Evolutionary conservation across 2,329 filamentous ascomycete species (phyloP).

Genomic region (Periconia digitata): DNA sequence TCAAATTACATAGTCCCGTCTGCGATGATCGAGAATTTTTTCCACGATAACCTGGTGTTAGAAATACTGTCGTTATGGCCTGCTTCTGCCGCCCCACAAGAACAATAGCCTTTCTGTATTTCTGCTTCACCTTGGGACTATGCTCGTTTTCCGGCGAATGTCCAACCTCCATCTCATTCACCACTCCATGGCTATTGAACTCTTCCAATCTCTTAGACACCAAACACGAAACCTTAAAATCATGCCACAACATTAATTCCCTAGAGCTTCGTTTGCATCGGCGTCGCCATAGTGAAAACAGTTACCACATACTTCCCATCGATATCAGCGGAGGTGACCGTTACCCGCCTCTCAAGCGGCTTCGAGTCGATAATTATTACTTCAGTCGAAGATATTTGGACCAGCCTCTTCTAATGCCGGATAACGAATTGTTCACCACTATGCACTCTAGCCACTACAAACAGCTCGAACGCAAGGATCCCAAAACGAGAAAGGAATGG

Average conservation of each 20-base stretch:
- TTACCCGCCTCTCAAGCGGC: neutral
- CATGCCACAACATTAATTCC: neutral
- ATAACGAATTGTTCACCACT: neutral
- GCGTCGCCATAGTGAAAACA: neutral
- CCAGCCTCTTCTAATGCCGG: neutral
- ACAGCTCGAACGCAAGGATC: neutral
- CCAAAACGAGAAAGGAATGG: too few species aligned
- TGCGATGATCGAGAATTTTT: too few species aligned
- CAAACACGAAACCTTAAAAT: neutral
- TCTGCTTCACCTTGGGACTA: too few species aligned
- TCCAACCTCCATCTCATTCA: neutral
- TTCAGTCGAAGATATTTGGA: neutral
- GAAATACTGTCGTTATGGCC: too few species aligned
- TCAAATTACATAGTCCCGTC: too few species aligned
- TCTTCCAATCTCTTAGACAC: neutral
- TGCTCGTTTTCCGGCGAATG: neutral
- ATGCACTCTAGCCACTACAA: neutral
- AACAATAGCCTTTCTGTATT: too few species aligned
- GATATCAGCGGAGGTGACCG: neutral
- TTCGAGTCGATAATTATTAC: neutral
- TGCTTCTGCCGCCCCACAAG: too few species aligned
- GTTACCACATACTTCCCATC: neutral
- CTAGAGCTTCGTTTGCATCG: too few species aligned
- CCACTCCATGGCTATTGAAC: neutral
- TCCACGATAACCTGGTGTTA: too few species aligned